Conservation (phyloP, 2,329 filamentous ascomycete species). For the Nannizzia gypsea region DNA sequence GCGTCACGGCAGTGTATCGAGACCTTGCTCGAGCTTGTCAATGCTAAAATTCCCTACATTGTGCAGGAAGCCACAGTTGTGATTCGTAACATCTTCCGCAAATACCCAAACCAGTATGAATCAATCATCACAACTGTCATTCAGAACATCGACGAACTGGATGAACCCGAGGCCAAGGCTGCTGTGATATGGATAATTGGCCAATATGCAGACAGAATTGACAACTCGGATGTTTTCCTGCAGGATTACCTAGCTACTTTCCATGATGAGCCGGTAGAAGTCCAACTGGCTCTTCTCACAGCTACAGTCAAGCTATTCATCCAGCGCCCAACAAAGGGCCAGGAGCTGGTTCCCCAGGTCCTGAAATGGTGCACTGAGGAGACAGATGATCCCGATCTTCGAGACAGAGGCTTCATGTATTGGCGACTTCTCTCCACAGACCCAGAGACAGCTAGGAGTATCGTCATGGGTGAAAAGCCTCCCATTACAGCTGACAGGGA, state of each 20-base stretch:
- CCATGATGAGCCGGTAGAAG: slow-evolving; percentile 86
- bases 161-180: slow-evolving; percentile 95
- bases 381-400: slow-evolving; percentile 94
- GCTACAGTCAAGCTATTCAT: slow-evolving; percentile 98
- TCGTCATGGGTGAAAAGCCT: slow-evolving; percentile 97
- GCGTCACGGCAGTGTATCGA: slow-evolving; percentile 86
- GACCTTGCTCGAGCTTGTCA: slow-evolving; percentile 79
- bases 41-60: slow-evolving; percentile 97
- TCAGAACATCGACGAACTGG: slow-evolving; percentile 88
- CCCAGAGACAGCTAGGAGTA: slow-evolving; percentile 68
- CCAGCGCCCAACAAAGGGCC: slow-evolving; percentile 86
- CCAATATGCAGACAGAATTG: slow-evolving; percentile 92
- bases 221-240: slow-evolving; percentile 85
- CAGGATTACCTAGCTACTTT: slow-evolving; percentile 95
- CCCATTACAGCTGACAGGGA: slow-evolving; percentile 93
- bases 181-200: slow-evolving; percentile 99
- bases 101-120: slow-evolving; percentile 98
- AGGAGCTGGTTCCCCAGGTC: slow-evolving; percentile 84
- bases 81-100: slow-evolving; percentile 97
- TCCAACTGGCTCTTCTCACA: slow-evolving; percentile 85
- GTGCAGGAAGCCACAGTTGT: slow-evolving; percentile 98
- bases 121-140: slow-evolving; percentile 92
- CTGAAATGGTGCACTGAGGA: slow-evolving; percentile 98
- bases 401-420: slow-evolving; percentile 97
- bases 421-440: slow-evolving; percentile 93